Base-by-base conservation (phyloP, 2,329 filamentous ascomycete species). In the Akanthomyces lecanii region DNA sequence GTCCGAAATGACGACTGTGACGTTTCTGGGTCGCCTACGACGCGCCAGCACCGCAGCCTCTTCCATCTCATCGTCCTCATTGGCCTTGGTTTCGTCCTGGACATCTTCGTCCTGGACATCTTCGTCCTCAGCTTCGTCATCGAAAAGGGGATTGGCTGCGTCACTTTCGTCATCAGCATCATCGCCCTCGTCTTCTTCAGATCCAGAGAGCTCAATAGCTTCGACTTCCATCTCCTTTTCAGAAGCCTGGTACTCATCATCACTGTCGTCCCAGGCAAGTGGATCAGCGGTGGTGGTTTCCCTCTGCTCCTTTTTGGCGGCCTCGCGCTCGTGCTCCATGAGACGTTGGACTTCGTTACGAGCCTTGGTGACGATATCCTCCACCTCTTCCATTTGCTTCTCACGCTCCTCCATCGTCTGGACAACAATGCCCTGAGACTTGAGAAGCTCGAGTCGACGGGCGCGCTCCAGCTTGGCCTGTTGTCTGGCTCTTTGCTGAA, bases 391-490 rank as follows among this genome's bases (percentile, higher is more conserved):
- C 74, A 92, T 86, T 72, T 96, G 89, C 40, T 86, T 85, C 71
- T 93, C 90, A 23, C 91, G 86, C 73, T 99, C 93, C 74, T 97
- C 94, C 2, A 88, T 86, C 0, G 91, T 97, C 73, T 93, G 89
- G 21, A 98, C 81, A 28, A 89, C 79, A 30, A 97, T 83, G 8
- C 95, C 95, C 74, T 90, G 92, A 12, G 89, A 88, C 70, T 85
- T 87, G 47, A 99, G 82, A 68, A 88, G 83, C 62, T 91, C 86
- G 23, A 98, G 82, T 62, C 89, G 89, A 67, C 91, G 88, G 64
- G 91, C 85, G 60, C 91, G 87, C 73, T 95, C 92, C 48, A 84
- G 76, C 65, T 86, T 86, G 51, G 92, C 93, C 75, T 99, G 95
- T 65, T 89, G 83, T 51, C 91, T 86, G 6, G 92, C 92, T 65